Percentiles rank a stretch among this genome's conserved stretches.
These are phyloP conservation scores for Saccharomycopsis sp. DNA, from an alignment of 805 yeast genomes.

Conservation along the genomic window DNA sequence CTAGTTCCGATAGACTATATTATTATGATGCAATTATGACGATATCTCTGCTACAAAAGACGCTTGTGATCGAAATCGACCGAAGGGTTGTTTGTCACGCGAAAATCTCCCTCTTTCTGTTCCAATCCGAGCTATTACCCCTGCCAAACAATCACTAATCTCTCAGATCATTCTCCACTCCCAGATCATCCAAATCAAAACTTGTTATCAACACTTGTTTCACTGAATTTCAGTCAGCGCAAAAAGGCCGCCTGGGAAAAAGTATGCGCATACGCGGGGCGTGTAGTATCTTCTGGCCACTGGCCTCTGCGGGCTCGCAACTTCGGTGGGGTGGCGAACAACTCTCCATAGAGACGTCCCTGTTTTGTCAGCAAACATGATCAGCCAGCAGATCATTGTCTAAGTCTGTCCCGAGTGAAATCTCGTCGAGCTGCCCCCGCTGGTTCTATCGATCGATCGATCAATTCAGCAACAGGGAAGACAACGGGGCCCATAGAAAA, in stretches of 20 bases:
- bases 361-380: too few relatives aligned
- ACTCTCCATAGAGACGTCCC: too few relatives aligned
- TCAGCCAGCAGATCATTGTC: not conserved
- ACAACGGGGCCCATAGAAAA: not conserved
- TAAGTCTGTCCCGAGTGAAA: not conserved
- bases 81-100: too few relatives aligned
- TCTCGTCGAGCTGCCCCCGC: not conserved
- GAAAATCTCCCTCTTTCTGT: too few relatives aligned
- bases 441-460: not conserved
- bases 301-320: too few relatives aligned
- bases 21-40: too few relatives aligned
- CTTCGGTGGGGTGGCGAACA: too few relatives aligned
- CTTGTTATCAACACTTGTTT: slow-evolving; percentile 1
- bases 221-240: not conserved
- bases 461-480: too few relatives aligned
- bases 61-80: too few relatives aligned
- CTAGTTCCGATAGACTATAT: too few relatives aligned
- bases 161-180: not conserved
- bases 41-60: too few relatives aligned
- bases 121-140: too few relatives aligned
- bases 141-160: not conserved
- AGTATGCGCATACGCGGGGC: not conserved
- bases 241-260: not conserved
- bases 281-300: not conserved
- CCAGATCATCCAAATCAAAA: not conserved